A percentile compares a stretch with the other conserved stretches of the same genome.
These are phyloP conservation scores for Colletotrichum cordylinicola DNA, from an alignment of 2,329 filamentous ascomycete genomes.

Conservation along the genomic window DNA sequence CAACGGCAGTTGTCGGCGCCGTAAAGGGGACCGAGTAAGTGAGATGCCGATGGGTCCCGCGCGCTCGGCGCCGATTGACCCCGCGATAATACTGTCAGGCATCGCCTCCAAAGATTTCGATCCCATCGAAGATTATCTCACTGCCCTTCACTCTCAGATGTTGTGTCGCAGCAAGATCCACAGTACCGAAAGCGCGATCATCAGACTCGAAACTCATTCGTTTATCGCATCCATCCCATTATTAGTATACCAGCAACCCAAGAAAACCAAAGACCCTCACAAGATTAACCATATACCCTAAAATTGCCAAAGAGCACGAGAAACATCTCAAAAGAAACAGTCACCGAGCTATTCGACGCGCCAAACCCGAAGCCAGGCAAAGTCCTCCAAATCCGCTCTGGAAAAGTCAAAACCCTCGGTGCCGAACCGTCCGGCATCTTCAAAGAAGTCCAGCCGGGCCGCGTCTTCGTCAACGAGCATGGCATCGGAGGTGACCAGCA, in stretches of 20 bases:
- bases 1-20: neutral
- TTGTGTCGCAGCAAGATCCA: too few relatives aligned
- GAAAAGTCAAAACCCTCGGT: neutral
- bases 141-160: too few relatives aligned
- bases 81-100: too few relatives aligned
- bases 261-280: too few relatives aligned
- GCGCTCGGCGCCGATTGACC: neutral
- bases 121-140: too few relatives aligned
- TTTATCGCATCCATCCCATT: too few relatives aligned
- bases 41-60: neutral
- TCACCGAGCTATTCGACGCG: neutral
- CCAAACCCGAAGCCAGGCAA: neutral
- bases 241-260: too few relatives aligned
- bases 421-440: neutral
- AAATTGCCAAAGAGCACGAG: neutral
- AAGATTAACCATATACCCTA: too few relatives aligned
- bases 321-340: neutral
- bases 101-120: neutral
- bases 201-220: too few relatives aligned
- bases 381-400: neutral
- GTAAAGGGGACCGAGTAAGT: neutral
- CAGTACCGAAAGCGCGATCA: too few relatives aligned
- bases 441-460: neutral
- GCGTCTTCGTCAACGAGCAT: neutral
- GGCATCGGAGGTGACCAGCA: neutral